Percentiles rank a stretch among this genome's conserved stretches.
phyloP scores from a whole-genome alignment of 495 filamentous ascomycete species.

The Penicillium salamii region DNA sequence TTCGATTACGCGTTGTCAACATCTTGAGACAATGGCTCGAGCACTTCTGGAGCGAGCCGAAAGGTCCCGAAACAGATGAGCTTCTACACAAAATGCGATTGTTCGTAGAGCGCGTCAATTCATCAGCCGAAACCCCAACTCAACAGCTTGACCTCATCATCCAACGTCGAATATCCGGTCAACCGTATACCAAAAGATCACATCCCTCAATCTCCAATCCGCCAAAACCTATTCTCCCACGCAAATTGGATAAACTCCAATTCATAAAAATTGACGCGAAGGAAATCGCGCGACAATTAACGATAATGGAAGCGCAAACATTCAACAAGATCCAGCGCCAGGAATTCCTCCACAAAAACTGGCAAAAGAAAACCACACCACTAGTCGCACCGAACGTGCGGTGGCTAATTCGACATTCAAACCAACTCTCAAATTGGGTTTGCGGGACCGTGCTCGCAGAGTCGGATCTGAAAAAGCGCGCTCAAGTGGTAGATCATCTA shows the following conservation, averaged over 20 bases:
- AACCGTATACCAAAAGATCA: constrained; percentile 49
- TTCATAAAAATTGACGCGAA: constrained; percentile 89
- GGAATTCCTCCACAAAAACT: constrained; percentile 89
- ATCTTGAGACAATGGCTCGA: constrained; percentile 94
- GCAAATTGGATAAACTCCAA: constrained; percentile 94
- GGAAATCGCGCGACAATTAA: constrained; percentile 89
- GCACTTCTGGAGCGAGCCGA: constrained; percentile 87
- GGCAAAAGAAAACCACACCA: constrained; percentile 79
- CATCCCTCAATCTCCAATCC: constrained; percentile 63
- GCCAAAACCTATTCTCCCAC: constrained; percentile 82
- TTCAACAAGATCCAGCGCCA: constrained; percentile 82
- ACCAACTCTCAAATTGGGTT: constrained; percentile 95
- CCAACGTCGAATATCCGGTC: constrained; percentile 72
- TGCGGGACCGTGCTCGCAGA: constrained; percentile 91
- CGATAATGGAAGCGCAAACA: constrained; percentile 83
- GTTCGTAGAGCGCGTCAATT: constrained; percentile 76
- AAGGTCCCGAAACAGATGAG: constrained; percentile 66
- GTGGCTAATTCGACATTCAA: constrained; percentile 86
- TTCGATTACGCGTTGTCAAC: constrained; percentile 84
- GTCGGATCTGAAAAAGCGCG: constrained; percentile 80
- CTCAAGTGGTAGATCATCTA: constrained; percentile 93
- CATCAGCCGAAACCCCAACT: constrained; percentile 75
- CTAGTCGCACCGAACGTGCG: constrained; percentile 89
- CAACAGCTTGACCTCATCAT: constrained; percentile 69
- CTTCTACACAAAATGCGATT: constrained; percentile 72